phyloP scores from a whole-genome alignment of 257 asterid species.

The Solanum lycopersicoides region DNA sequence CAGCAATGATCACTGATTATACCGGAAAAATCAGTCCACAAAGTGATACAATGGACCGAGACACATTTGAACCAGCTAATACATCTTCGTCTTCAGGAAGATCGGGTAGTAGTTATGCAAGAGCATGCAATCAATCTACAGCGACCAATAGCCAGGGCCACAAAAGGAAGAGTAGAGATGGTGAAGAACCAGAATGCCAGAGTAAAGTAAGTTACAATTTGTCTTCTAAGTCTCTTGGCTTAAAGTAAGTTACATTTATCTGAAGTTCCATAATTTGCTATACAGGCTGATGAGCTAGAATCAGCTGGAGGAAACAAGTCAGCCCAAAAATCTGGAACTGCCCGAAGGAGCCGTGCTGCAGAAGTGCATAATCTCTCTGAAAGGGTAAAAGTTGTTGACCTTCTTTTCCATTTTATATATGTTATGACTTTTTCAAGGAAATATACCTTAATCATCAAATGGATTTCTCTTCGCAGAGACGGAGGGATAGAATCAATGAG shows the following conservation, averaged over 20 bases:
- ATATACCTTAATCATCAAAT: background rate
- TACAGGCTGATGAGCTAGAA: constrained; percentile 60
- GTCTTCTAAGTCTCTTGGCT: background rate
- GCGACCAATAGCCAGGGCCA: constrained; percentile 20
- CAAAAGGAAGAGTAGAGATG: constrained; percentile 55
- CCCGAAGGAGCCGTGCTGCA: constrained; percentile 70
- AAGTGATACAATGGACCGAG: constrained; percentile 28
- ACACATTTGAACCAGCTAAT: constrained; percentile 24
- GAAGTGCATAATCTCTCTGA: constrained; percentile 88
- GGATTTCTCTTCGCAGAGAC: constrained; percentile 29
- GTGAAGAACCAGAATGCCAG: constrained; percentile 57
- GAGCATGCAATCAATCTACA: constrained; percentile 31
- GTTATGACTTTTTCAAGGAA: background rate
- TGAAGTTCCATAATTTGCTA: background rate
- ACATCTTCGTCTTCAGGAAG: constrained; percentile 68
- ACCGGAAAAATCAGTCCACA: constrained; percentile 20
- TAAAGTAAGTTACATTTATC: constrained; percentile 32
- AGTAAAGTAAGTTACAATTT: constrained; percentile 43
- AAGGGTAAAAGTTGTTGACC: constrained; percentile 37
- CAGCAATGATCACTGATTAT: constrained; percentile 10
- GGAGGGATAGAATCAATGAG: constrained; percentile 83
- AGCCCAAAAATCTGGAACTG: constrained; percentile 35
- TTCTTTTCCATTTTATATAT: background rate
- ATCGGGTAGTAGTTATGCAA: constrained; percentile 51
- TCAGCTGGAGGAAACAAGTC: constrained; percentile 48